Percentiles rank a stretch among this genome's conserved stretches.
phyloP scores from a whole-genome alignment of 2,329 filamentous ascomycete species.

The Stromatinia cepivora region DNA sequence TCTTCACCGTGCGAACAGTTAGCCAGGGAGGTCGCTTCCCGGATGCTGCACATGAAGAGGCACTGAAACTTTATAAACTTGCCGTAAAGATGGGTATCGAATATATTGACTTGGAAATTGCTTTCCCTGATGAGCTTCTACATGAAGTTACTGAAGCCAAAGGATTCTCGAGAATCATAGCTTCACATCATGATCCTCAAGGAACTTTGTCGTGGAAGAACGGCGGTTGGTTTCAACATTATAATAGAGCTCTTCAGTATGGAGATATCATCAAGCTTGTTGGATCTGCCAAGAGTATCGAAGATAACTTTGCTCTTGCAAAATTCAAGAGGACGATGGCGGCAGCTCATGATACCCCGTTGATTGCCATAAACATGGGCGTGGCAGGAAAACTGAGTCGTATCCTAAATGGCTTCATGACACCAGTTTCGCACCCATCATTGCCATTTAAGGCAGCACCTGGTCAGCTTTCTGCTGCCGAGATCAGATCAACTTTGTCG shows the following conservation, averaged over 20 bases:
- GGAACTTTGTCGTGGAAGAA: constrained; percentile 83
- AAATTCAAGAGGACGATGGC: constrained; percentile 79
- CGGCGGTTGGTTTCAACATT: constrained; percentile 87
- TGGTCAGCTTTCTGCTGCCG: constrained; percentile 84
- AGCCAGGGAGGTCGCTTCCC: constrained; percentile 88
- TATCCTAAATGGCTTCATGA: constrained; percentile 89
- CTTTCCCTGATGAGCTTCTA: constrained; percentile 75
- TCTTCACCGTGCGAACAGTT: constrained; percentile 86
- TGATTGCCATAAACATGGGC: constrained; percentile 98
- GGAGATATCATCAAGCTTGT: constrained; percentile 95
- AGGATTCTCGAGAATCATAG: constrained; percentile 79
- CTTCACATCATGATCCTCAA: constrained; percentile 88
- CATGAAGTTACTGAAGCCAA: constrained; percentile 64
- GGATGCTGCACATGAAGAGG: constrained; percentile 69
- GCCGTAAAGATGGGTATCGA: constrained; percentile 84
- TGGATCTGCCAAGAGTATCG: constrained; percentile 70
- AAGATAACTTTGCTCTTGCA: constrained; percentile 84
- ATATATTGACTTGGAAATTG: constrained; percentile 91
- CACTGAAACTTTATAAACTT: constrained; percentile 71
- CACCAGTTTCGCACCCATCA: constrained; percentile 84
- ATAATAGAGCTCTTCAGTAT: constrained; percentile 85
- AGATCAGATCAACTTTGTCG: constrained; percentile 78
- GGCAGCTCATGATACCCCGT: constrained; percentile 70
- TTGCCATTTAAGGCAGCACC: constrained; percentile 93
- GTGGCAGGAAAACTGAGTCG: constrained; percentile 82